Base-by-base conservation (phyloP, 2,329 filamentous ascomycete species). In the Uncinocarpus reesii region DNA sequence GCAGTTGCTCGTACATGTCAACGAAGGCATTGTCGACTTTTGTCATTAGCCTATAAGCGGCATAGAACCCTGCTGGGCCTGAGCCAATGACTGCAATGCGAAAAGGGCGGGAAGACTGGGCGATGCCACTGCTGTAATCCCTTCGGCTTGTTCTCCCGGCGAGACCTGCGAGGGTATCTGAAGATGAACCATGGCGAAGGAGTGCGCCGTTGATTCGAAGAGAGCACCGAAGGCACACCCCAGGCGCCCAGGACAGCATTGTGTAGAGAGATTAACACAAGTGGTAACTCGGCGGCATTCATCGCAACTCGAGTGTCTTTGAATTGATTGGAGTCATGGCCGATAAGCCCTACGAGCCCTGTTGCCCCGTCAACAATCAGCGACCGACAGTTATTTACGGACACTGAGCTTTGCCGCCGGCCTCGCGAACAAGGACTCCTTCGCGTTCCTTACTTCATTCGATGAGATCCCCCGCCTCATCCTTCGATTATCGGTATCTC, bases 1-100 rank as follows among this genome's bases (percentile, higher is more conserved):
- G 92, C 32, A 96, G 70, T 23, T 86, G 80, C 68, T 98, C 92
- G 62, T 94, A 98, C 90, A 98, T 96, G 66, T 96, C 90, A 18
- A 98, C 77, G 43, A 78, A 75, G 0, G 83, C 81, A 61, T 81
- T 72, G 18, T 80, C 73, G 31, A 92, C 74, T 59, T 81, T 86
- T 47, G 78, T 77, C 74, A 96, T 82, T 48, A 95, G 76, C 50
- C 88, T 79, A 60, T 92, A 86, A 1, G 92, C 83, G 0, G 90
- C 86, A 63, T 98, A 98, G 71, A 96, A 98, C 2, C 92, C 92
- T 10, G 92, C 92, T 1, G 92, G 92, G 1, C 92, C 92, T 23
- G 92, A 95, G 44, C 90, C 92, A 57, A 96, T 79, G 53, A 96
- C 78, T 51, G 90, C 92, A 65, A 96, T 75, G 42, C 86, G 84